Conservation (phyloP, 2,329 filamentous ascomycete species). For the Magnaporthiopsis incrustans region DNA sequence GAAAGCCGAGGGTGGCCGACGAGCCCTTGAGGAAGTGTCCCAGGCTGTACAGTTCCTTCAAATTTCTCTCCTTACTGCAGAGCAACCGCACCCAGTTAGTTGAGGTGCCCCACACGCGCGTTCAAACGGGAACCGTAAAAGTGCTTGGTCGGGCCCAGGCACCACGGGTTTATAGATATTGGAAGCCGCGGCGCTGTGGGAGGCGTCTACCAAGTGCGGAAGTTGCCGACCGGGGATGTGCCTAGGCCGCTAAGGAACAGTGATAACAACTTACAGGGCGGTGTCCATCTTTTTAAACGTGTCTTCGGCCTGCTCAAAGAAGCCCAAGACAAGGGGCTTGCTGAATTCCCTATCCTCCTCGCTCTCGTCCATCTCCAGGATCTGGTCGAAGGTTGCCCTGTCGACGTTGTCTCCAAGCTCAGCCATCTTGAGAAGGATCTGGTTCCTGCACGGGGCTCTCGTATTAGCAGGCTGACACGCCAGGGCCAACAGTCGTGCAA, state of each 20-base stretch:
- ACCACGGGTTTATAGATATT: too few species aligned
- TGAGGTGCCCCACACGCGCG: conserved; percentile 9
- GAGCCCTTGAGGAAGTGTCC: conserved; percentile 98
- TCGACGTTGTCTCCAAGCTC: conserved; percentile 75
- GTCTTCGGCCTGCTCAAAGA: conserved; percentile 82
- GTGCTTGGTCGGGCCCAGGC: not conserved
- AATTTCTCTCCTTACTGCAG: conserved; percentile 57
- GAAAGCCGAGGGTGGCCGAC: conserved; percentile 84
- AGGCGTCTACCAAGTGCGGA: too few species aligned
- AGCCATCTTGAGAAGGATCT: conserved; percentile 19
- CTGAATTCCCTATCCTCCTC: conserved; percentile 82
- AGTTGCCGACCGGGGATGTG: not conserved
- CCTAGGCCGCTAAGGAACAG: not conserved
- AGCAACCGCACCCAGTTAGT: conserved; percentile 9
- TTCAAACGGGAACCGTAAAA: not conserved
- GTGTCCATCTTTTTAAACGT: conserved; percentile 82
- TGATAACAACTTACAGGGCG: conserved; percentile 59
- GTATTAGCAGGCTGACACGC: not conserved
- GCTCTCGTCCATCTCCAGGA: conserved; percentile 96
- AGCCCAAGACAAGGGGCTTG: conserved; percentile 78
- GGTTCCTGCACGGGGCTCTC: not conserved
- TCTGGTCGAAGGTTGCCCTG: conserved; percentile 76
- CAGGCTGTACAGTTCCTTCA: conserved; percentile 68
- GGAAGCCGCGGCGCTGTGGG: too few species aligned
- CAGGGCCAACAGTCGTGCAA: not conserved